Evolutionary conservation across 768 basidiomycete genomes (phyloP).

Genomic region (Rhodotorula sphaerocarpa): DNA sequence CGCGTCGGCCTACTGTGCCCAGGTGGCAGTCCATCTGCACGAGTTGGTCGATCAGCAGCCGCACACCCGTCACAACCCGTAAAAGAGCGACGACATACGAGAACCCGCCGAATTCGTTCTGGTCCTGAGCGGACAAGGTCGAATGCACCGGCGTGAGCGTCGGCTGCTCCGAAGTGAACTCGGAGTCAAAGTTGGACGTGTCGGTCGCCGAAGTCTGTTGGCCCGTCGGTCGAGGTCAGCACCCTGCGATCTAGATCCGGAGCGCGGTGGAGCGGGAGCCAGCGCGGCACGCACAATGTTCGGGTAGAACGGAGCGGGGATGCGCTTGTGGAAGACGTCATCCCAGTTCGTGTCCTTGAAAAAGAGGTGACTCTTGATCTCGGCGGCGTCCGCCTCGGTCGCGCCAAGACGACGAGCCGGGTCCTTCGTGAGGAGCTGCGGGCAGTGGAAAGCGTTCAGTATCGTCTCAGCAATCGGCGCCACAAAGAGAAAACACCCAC

Average conservation of each 20-base stretch:
- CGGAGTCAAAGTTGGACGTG: slow-evolving; percentile 78
- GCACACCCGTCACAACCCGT: too few species aligned
- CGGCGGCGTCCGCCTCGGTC: slow-evolving; percentile 83
- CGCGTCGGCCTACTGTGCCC: slow-evolving; percentile 1
- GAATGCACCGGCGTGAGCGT: slow-evolving; percentile 96
- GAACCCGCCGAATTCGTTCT: slow-evolving; percentile 67
- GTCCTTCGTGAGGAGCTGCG: slow-evolving; percentile 81
- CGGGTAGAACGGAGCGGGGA: slow-evolving; percentile 95
- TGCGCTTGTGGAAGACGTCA: slow-evolving; percentile 92
- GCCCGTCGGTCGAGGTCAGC: slow-evolving; percentile 14
- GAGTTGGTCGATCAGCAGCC: too few species aligned
- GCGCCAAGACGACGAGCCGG: slow-evolving; percentile 83
- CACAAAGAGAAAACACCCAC: too few species aligned
- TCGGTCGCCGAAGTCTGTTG: slow-evolving; percentile 41
- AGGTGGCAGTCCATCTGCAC: neutral
- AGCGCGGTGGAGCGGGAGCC: neutral
- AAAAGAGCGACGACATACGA: slow-evolving; percentile 30
- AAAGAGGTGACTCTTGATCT: slow-evolving; percentile 95
- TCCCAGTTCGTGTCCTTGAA: slow-evolving; percentile 98
- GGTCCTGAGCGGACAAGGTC: slow-evolving; percentile 78
- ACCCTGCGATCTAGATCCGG: neutral
- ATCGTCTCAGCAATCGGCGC: too few species aligned
- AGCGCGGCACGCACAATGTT: slow-evolving; percentile 61
- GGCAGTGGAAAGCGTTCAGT: neutral
- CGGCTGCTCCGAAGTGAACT: slow-evolving; percentile 93